Base-by-base conservation (phyloP, 768 basidiomycete genomes). In the Hysterangium stoloniferum region DNA sequence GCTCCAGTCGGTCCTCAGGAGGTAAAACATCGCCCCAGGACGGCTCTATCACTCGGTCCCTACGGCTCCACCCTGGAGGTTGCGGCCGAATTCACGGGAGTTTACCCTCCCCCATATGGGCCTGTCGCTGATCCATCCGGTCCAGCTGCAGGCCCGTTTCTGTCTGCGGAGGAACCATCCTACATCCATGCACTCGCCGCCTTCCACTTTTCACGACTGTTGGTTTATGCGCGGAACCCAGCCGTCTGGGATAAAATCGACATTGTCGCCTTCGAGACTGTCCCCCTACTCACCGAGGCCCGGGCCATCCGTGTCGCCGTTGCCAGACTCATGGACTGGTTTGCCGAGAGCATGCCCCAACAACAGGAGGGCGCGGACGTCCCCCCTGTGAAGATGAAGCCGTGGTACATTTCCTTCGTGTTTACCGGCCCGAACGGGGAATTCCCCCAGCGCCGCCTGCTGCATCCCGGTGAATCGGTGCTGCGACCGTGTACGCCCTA, bases 41-140 rank as follows among this genome's bases (percentile, higher is more conserved):
- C 90, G 31, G 82, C 77, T 2, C 70, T 92, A 4, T 87, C 84
- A 4, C 65, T 89, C 25, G 87, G 88, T 15, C 80, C 85, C 0
- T 88, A 77, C 58, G 86, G 87, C 32, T 82, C 84, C 1, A 80
- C 75, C 4, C 67, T 86, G 13, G 61, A 63, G 6, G 78, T 80
- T 0, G 64, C 66, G 17, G 74, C 83, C 47, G 88, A 91, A 60
- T 89, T 82, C 58, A 71, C 74, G 52, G 88, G 85, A 6, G 68
- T 76, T 55, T 90, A 88, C 59, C 87, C 87, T 1, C 80, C 82
- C 0, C 84, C 86, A 0, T 87, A 75, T 58, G 86, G 85, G 1
- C 85, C 86, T 2, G 68, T 63, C 50, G 73, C 60, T 20, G 74
- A 64, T 53, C 64, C 64, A 0, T 57, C 58, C 22, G 60, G 59